Conservation (phyloP, 2,329 filamentous ascomycete species). For the Fusarium metavorans region DNA sequence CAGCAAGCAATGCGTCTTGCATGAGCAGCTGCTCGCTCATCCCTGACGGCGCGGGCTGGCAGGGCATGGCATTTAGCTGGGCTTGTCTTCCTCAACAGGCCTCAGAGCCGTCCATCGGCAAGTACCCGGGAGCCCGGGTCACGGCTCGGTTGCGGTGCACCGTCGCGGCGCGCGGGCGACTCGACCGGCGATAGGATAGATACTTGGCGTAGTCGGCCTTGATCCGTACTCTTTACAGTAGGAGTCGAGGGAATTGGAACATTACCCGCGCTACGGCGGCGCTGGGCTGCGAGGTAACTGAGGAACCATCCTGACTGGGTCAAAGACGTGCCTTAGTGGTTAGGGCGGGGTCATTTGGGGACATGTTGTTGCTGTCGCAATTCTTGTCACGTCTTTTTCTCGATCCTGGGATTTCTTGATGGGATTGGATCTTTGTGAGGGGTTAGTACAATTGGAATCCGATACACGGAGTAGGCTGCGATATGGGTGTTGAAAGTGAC, state of each 20-base stretch:
- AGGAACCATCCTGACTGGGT: conserved; percentile 15
- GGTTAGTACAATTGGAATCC: not conserved
- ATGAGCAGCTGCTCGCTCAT: not conserved
- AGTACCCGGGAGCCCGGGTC: conserved; percentile 40
- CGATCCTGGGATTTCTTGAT: not conserved
- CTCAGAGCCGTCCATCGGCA: conserved; percentile 24
- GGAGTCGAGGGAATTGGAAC: conserved; percentile 18
- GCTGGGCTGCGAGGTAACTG: conserved; percentile 17
- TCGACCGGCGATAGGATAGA: conserved; percentile 34
- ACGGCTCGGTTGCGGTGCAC: conserved; percentile 33
- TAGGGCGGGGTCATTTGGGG: conserved; percentile 10
- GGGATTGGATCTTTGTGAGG: not conserved
- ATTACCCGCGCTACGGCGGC: conserved; percentile 10
- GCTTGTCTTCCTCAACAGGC: not conserved
- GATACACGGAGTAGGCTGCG: not conserved
- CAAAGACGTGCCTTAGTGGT: conserved; percentile 16
- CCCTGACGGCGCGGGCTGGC: not conserved
- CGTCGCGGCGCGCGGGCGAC: conserved; percentile 33
- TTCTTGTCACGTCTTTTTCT: conserved; percentile 6
- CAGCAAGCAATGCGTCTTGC: not conserved
- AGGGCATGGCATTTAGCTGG: not conserved
- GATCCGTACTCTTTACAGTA: conserved; percentile 17
- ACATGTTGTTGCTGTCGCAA: conserved; percentile 14
- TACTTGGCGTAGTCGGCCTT: conserved; percentile 25
- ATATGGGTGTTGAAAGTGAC: not conserved